Percentiles rank a stretch among this genome's conserved stretches.
Conservation (phyloP, 2,329 filamentous ascomycete genomes). For the Blastomyces emzantsi region DNA sequence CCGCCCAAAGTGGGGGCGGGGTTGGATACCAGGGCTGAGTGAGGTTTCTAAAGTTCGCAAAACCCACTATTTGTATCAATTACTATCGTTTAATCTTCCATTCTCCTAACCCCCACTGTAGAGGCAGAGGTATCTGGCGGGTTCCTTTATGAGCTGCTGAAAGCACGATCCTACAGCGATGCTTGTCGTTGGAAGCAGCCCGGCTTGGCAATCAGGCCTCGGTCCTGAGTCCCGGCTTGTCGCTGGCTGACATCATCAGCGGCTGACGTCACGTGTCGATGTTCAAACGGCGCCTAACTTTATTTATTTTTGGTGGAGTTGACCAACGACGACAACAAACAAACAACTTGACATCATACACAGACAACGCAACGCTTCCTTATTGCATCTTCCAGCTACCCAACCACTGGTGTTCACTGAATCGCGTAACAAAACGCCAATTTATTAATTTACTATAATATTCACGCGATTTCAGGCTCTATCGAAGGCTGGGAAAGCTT, state of each 20-base stretch:
- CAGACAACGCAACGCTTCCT: not conserved
- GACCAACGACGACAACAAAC: not conserved
- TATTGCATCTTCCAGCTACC: not conserved
- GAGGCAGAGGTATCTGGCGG: not conserved
- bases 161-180: too few species aligned
- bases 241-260: too few species aligned
- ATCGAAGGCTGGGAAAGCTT: not conserved
- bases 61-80: not conserved
- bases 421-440: not conserved
- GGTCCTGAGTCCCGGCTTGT: too few species aligned
- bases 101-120: not conserved
- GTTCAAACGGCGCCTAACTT: too few species aligned
- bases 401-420: not conserved
- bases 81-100: not conserved
- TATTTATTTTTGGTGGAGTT: too few species aligned
- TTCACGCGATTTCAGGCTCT: not conserved
- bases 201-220: too few species aligned
- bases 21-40: not conserved
- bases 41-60: not conserved
- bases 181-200: not conserved
- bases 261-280: not conserved
- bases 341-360: not conserved
- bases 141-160: too few species aligned
- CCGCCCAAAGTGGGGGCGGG: conserved; percentile 1
- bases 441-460: not conserved